Percentiles rank a stretch among this genome's conserved stretches.
These are phyloP conservation scores for Globisporangium perplexum DNA, from an alignment of 352 stramenopile genomes.

Conservation along the genomic window DNA sequence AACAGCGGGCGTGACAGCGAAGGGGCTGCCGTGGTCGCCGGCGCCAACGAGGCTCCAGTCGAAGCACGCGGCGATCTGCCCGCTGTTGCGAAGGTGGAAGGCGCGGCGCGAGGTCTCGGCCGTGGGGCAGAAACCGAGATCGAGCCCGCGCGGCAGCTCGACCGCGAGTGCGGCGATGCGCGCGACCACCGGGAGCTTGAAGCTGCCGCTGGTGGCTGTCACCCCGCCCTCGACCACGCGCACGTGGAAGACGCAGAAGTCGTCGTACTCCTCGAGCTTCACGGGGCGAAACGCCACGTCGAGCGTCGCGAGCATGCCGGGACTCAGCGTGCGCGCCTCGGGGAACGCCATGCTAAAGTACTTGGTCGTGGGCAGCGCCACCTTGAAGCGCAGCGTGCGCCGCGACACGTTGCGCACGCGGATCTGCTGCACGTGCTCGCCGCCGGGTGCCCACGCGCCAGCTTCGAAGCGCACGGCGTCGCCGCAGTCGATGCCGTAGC, in stretches of 20 bases:
- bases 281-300: constrained; percentile 90
- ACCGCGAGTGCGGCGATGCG: constrained; percentile 70
- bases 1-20: constrained; percentile 64
- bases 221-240: constrained; percentile 79
- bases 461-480: constrained; percentile 86
- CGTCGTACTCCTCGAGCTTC: constrained; percentile 88
- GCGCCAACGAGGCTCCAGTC: constrained; percentile 75
- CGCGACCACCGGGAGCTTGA: constrained; percentile 85
- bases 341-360: constrained; percentile 95
- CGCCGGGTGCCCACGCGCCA: constrained; percentile 86
- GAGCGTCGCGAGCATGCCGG: constrained; percentile 79
- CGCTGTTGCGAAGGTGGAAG: constrained; percentile 83
- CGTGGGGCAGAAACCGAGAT: constrained; percentile 90
- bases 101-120: constrained; percentile 65
- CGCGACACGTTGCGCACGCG: constrained; percentile 88
- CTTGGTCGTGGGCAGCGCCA: constrained; percentile 88
- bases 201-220: constrained; percentile 56
- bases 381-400: constrained; percentile 90
- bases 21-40: constrained; percentile 60
- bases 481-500: constrained; percentile 76
- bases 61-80: constrained; percentile 83
- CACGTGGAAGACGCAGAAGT: constrained; percentile 88
- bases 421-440: constrained; percentile 89
- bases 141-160: constrained; percentile 52
- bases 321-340: constrained; percentile 81